Evolutionary conservation across 176 grass and related monocot species (phyloP), one percentile per base, ranked within the genome.

Genomic region (sorghum (Sorghum bicolor)): DNA sequence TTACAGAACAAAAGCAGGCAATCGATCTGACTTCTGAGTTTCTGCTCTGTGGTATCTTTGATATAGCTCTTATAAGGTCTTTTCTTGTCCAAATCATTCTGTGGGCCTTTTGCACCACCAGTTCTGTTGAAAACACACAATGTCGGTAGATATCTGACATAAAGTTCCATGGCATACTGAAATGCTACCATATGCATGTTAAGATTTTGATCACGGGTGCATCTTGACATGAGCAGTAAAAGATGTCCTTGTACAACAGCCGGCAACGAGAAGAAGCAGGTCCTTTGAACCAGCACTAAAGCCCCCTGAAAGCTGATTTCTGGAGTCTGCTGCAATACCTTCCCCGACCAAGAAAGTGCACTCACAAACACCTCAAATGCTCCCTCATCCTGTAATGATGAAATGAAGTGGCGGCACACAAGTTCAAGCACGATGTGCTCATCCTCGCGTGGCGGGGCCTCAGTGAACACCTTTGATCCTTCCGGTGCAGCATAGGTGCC

Each of bases 1-100:
- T 81, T 43, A 82, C 84, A 87, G 75, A 86, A 92, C 0, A 1
- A 89, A 87, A 84, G 43, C 43, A 92, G 45, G n/a, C 38, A 29
- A 69, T 62, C 33, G 43, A 84, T 77, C 64, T 80, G 70, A 58
- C 14, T 84, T 37, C n/a, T 25, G 16, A 92, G 70, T 48, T 86
- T 86, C 80, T 84, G 84, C 57, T 67, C 24, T 32, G 84, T 74
- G 5, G 38, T 1, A 12, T 44, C 66, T 47, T 65, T 69, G 61
- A 79, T 67, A 58, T 5, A 79, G 57, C 34, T n/a, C n/a, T n/a
- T 67, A 7, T 47, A 66, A 33, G 72, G 43, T 53, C 8, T 53
- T 75, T 75, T 11, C 29, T 34, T 33, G 29, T 10, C 45, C 19
- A n/a, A 30, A 31, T 1, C 26, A 16, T 0, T 33, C 45, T 22